Evolutionary conservation across 2,329 filamentous ascomycete genomes (phyloP), one percentile per base, ranked within the genome.

Genomic region (Colletotrichum plurivorum): DNA sequence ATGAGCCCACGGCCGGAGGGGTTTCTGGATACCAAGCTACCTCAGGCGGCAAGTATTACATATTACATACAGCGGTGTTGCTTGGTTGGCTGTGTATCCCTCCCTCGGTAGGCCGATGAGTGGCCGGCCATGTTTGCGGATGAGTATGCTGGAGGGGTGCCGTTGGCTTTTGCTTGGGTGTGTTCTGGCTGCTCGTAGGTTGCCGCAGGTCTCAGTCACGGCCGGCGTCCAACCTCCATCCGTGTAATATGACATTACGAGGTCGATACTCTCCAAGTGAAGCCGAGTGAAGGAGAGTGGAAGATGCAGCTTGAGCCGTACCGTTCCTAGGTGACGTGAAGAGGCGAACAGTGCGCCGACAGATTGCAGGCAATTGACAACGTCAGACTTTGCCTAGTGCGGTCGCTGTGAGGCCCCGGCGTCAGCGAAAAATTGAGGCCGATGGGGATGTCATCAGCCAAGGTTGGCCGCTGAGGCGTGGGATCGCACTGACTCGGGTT

Each of bases 101-200:
- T 36, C 31, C 31, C 51, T 49, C 22, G 20, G 41, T 43, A 22
- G 56, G 20, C 27, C 22, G 15, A 36, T 43, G 55, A 60, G 10
- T 43, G 55, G 55, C 27, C 55, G 55, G 55, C 10, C 55, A 18
- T 60, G 51, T 69, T 66, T 66, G 62, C 55, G 43, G 56, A 22
- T 12, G 43, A 43, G 27, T 36, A 16, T 51, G 25, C n/a, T 39
- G 43, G 55, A 58, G 51, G 62, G 41, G 46, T 54, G 66, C 45
- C 51, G 62, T 66, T 69, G 66, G 62, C 66, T 69, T 51, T 69
- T 61, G 62, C 66, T 69, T 51, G 66, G 22, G 55, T 55, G 59
- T 31, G 18, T 64, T 16, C 20, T 55, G 36, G 39, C 39, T 22
- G 48, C 55, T 39, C 20, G 20, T 61, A 64, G 60, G 54, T 58